Conservation (phyloP, 2,329 filamentous ascomycete species). For the Botryotinia calthae region DNA sequence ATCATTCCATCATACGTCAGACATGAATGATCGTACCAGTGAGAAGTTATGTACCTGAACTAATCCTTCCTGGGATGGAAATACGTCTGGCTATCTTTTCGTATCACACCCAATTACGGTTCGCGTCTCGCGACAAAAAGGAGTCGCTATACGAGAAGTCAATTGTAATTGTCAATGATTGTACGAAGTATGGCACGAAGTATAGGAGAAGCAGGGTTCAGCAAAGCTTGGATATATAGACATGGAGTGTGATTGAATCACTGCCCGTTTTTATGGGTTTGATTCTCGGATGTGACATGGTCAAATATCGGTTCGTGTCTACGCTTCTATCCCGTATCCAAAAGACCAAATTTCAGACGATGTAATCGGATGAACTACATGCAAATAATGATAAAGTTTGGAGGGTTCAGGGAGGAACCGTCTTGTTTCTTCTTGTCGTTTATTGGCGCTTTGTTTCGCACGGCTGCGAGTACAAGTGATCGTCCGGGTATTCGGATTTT, state of each 20-base stretch:
- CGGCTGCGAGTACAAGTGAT: neutral
- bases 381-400: neutral
- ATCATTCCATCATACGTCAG: neutral
- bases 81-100: neutral
- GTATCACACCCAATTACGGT: neutral
- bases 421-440: neutral
- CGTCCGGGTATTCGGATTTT: neutral
- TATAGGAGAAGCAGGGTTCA: neutral
- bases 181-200: neutral
- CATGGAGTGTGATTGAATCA: neutral
- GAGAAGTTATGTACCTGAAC: neutral
- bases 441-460: neutral
- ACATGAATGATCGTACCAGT: neutral
- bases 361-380: neutral
- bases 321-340: no score
- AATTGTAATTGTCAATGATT: neutral
- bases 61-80: neutral
- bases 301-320: neutral
- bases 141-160: neutral
- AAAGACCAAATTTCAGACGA: no score
- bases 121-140: neutral
- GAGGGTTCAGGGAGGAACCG: neutral
- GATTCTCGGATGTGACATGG: neutral
- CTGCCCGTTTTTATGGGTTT: neutral
- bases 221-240: neutral